phyloP scores from a whole-genome alignment of 495 filamentous ascomycete genomes.

The Neurospora terricola region DNA sequence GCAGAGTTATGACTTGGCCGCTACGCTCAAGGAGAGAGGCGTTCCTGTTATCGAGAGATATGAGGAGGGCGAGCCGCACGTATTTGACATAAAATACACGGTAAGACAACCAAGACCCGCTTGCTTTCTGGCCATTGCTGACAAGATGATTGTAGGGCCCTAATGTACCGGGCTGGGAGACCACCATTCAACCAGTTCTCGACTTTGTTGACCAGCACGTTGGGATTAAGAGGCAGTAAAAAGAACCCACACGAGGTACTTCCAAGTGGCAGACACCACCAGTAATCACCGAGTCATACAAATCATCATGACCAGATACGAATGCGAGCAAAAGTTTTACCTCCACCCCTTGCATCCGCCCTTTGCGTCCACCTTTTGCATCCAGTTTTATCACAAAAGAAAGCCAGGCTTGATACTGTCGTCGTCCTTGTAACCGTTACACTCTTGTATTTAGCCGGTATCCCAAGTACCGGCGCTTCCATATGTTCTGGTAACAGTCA shows the following conservation, averaged over 20 bases:
- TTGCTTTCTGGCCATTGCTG: neutral
- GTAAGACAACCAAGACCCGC: neutral
- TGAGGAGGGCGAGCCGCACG: slow-evolving; percentile 14
- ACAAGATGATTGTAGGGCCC: slow-evolving; percentile 1
- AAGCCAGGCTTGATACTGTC: neutral
- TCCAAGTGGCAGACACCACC: neutral
- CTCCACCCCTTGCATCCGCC: neutral
- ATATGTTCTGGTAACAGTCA: neutral
- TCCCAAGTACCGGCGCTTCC: neutral
- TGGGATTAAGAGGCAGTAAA: neutral
- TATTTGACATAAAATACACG: slow-evolving; percentile 19
- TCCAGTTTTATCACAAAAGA: neutral
- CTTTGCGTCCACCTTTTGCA: neutral
- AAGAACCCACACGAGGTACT: neutral
- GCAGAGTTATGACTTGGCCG: slow-evolving; percentile 15
- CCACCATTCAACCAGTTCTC: slow-evolving; percentile 16
- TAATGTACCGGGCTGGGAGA: slow-evolving; percentile 13
- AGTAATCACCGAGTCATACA: neutral
- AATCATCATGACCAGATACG: neutral
- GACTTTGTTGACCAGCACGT: slow-evolving; percentile 15
- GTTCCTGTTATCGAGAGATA: slow-evolving; percentile 17
- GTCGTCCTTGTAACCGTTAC: neutral
- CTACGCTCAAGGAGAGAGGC: slow-evolving; percentile 5
- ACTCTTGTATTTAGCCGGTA: neutral
- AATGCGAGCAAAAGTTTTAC: neutral